Conservation (phyloP, 176 grass and related monocot species). For the Carex myosuroides region DNA sequence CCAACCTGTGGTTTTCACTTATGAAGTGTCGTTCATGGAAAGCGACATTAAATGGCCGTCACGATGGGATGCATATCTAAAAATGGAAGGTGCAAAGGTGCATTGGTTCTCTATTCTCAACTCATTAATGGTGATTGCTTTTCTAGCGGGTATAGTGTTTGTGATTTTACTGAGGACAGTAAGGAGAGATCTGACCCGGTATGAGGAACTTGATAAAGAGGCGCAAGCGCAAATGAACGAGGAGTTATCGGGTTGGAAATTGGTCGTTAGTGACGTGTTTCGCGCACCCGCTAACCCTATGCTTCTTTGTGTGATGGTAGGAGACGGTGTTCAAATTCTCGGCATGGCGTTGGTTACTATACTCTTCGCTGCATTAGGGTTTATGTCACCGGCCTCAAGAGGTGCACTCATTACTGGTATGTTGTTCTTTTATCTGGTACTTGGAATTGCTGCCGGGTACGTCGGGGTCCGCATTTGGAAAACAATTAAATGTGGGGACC, state of each 20-base stretch:
- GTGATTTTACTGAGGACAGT: constrained; percentile 45
- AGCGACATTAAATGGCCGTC: constrained; percentile 46
- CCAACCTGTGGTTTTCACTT: constrained; percentile 34
- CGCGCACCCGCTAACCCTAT: constrained; percentile 26
- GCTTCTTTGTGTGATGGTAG: constrained; percentile 47
- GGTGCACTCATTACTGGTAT: constrained; percentile 46
- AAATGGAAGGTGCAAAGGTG: constrained; percentile 51
- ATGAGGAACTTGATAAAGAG: constrained; percentile 46
- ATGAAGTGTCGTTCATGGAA: constrained; percentile 42
- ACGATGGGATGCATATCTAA: constrained; percentile 44
- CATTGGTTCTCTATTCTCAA: constrained; percentile 55
- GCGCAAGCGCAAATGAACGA: constrained; percentile 47
- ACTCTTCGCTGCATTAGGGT: constrained; percentile 45
- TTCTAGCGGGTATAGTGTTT: constrained; percentile 41
- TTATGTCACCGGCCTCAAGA: constrained; percentile 45
- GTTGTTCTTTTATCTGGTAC: constrained; percentile 39
- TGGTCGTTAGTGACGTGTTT: constrained; percentile 42
- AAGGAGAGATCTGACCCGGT: constrained; percentile 33
- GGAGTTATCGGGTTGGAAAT: constrained; percentile 48
- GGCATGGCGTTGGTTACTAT: constrained; percentile 51
- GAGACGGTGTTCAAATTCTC: constrained; percentile 43
- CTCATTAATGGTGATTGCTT: constrained; percentile 43
- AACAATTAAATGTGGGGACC: constrained; percentile 32
- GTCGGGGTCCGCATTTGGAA: constrained; percentile 38
- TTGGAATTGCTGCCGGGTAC: constrained; percentile 44